A percentile compares a stretch with the other conserved stretches of the same genome.
Evolutionary conservation across 2,329 filamentous ascomycete genomes (phyloP).

Genomic region (Trichoderma sp.): DNA sequence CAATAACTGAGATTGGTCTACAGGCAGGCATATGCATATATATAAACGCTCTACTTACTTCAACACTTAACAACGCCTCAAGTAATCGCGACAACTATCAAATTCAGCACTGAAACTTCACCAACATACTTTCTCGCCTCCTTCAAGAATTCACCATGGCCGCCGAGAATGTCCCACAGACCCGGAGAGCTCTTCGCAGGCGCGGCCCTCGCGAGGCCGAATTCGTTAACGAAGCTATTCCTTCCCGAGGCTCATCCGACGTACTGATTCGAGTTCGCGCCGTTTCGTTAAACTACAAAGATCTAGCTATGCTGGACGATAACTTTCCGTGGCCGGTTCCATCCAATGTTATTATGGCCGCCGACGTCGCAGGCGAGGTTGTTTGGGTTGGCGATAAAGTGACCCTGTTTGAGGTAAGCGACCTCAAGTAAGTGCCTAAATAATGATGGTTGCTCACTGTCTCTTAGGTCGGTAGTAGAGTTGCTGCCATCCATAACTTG

Average conservation of each 20-base stretch:
- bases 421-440: background rate
- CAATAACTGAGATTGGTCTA: background rate
- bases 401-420: background rate
- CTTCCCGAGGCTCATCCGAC: constrained; percentile 1
- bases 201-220: background rate
- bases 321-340: background rate
- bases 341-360: background rate
- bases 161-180: background rate
- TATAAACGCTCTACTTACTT: background rate
- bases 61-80: background rate
- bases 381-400: constrained; percentile 1
- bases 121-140: background rate
- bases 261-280: constrained; percentile 13
- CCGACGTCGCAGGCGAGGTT: constrained; percentile 12
- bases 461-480: background rate
- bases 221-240: constrained; percentile 5
- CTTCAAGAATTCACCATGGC: background rate
- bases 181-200: constrained; percentile 9
- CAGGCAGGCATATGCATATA: background rate
- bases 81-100: background rate
- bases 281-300: constrained; percentile 14
- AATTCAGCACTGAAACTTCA: background rate
- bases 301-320: constrained; percentile 4
- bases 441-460: background rate
- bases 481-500: constrained; percentile 1